phyloP scores from a whole-genome alignment of 2,329 filamentous ascomycete genomes.

The Xylariaceae sp. region DNA sequence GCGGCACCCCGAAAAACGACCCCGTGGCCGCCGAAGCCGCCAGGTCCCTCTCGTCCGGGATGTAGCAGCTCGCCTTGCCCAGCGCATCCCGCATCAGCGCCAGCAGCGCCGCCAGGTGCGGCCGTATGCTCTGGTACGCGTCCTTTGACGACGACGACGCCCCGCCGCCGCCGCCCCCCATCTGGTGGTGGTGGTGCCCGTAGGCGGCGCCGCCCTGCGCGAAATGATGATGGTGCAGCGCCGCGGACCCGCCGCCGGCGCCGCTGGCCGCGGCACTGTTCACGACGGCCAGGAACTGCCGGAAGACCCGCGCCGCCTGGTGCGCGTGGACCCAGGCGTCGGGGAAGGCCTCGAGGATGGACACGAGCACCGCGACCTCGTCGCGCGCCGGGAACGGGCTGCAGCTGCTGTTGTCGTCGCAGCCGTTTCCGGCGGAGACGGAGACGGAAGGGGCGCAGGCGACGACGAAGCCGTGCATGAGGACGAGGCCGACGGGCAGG shows the following conservation, averaged over 20 bases:
- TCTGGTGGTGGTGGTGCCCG: conserved; percentile 4
- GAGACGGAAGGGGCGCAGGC: conserved; percentile 15
- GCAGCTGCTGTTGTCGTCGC: too few relatives aligned
- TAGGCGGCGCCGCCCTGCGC: conserved; percentile 6
- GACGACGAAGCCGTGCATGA: conserved; percentile 29
- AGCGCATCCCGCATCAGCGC: conserved; percentile 29
- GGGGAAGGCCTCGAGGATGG: conserved; percentile 35
- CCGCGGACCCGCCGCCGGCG: background rate
- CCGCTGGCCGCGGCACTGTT: conserved; percentile 13
- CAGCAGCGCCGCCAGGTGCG: conserved; percentile 17
- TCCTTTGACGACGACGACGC: conserved; percentile 14
- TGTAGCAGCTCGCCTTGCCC: conserved; percentile 29
- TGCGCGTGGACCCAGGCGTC: conserved; percentile 30
- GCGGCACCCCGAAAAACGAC: too few relatives aligned
- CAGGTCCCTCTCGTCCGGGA: conserved; percentile 1
- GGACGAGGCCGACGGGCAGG: conserved; percentile 32
- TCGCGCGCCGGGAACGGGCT: conserved; percentile 28
- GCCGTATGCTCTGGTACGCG: conserved; percentile 15
- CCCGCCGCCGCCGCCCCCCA: too few relatives aligned
- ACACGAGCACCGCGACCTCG: conserved; percentile 30
- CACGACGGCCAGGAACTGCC: conserved; percentile 20
- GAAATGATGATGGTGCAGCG: too few relatives aligned
- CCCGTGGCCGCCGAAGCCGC: too few relatives aligned
- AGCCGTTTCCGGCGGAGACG: too few relatives aligned
- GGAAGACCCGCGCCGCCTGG: conserved; percentile 31